A percentile compares a stretch with the other conserved stretches of the same genome.
These are phyloP conservation scores for Scalesia atractyloides DNA, from an alignment of 129 eudicot species.

Conservation along the genomic window DNA sequence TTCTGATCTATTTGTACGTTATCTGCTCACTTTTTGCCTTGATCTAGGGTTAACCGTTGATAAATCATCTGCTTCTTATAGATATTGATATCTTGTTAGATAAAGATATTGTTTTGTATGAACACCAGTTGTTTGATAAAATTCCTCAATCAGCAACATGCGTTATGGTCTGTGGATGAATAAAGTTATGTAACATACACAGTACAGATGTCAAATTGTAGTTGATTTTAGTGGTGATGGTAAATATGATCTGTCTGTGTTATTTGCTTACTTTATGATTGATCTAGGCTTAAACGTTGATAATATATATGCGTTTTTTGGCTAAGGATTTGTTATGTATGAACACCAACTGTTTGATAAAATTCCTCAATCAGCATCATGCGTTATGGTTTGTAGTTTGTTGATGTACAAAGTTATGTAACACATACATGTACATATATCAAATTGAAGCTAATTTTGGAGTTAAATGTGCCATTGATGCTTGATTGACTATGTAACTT, in stretches of 20 bases:
- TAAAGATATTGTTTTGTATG: neutral
- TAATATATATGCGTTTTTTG: no score
- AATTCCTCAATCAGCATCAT: no score
- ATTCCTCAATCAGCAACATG: constrained; percentile 4
- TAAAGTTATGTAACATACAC: no score
- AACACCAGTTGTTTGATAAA: neutral
- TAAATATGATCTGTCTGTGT: no score
- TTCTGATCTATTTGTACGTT: constrained; percentile 1
- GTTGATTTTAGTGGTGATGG: no score
- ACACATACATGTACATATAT: neutral
- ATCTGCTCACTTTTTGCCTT: neutral
- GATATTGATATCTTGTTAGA: neutral
- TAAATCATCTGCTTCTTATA: neutral
- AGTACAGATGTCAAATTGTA: no score
- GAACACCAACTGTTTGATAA: no score
- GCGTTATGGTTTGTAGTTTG: neutral
- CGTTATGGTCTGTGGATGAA: no score
- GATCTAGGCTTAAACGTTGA: no score
- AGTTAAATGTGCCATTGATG: neutral
- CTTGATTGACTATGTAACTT: neutral
- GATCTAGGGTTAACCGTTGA: neutral
- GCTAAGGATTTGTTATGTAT: no score
- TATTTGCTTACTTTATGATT: no score
- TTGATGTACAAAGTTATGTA: neutral
- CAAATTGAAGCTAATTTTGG: neutral